Percentiles rank a stretch among this genome's conserved stretches.
These are phyloP conservation scores for Blumeriella jaapii DNA, from an alignment of 2,329 filamentous ascomycete genomes.

Conservation along the genomic window DNA sequence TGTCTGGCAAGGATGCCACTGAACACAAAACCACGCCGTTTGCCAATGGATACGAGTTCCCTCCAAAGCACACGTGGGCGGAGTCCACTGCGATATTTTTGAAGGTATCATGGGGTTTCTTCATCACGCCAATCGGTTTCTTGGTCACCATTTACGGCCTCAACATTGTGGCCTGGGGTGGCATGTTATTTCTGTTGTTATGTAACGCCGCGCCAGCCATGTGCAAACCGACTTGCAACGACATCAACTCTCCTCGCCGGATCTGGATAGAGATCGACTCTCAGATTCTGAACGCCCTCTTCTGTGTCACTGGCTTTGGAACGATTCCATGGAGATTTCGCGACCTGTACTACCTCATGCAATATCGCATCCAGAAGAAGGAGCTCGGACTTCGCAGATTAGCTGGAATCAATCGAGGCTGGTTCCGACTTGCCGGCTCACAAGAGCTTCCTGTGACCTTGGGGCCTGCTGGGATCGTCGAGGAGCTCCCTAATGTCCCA, in stretches of 20 bases:
- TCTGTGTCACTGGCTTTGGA: slow-evolving; percentile 79
- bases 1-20: slow-evolving; percentile 9
- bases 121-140: slow-evolving; percentile 64
- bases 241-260: slow-evolving; percentile 64
- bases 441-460: slow-evolving; percentile 42
- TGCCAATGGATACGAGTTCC: slow-evolving; percentile 55
- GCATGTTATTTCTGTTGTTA: slow-evolving; percentile 79
- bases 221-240: slow-evolving; percentile 59
- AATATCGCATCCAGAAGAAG: slow-evolving; percentile 46
- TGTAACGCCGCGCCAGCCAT: slow-evolving; percentile 64
- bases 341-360: slow-evolving; percentile 62
- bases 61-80: slow-evolving; percentile 46
- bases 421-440: slow-evolving; percentile 64
- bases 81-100: slow-evolving; percentile 47
- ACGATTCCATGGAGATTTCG: slow-evolving; percentile 76
- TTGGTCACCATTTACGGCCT: slow-evolving; percentile 67
- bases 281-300: slow-evolving; percentile 73
- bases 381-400: slow-evolving; percentile 51
- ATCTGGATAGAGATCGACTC: slow-evolving; percentile 80
- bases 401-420: slow-evolving; percentile 62
- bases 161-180: slow-evolving; percentile 80
- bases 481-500: slow-evolving; percentile 28
- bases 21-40: slow-evolving; percentile 31
- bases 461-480: slow-evolving; percentile 40
- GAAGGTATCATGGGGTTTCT: slow-evolving; percentile 58